A percentile compares a stretch with the other conserved stretches of the same genome.
These are phyloP conservation scores for Coemansia sp. DNA, from an alignment of 192 early-diverging fungal genomes.

Conservation along the genomic window DNA sequence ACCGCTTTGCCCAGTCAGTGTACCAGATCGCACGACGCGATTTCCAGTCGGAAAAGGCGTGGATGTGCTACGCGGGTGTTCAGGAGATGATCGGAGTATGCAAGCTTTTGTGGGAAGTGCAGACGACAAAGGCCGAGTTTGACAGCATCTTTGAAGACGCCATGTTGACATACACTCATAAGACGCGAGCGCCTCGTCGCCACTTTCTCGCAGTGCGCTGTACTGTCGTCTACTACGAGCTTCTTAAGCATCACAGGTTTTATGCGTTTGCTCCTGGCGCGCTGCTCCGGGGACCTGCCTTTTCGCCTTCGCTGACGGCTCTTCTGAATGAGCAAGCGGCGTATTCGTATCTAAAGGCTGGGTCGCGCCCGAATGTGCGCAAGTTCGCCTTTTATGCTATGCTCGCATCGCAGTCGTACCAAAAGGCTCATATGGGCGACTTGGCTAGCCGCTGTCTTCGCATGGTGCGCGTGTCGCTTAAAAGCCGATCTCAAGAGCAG, in stretches of 20 bases:
- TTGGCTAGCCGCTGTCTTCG: constrained; percentile 81
- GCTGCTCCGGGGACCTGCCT: constrained; percentile 36
- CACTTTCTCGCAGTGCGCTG: constrained; percentile 69
- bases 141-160: constrained; percentile 69
- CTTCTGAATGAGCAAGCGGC: constrained; percentile 86
- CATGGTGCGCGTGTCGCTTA: constrained; percentile 39
- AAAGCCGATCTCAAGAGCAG: not conserved
- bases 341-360: constrained; percentile 65
- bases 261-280: constrained; percentile 69
- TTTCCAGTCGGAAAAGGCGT: constrained; percentile 75
- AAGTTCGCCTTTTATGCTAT: constrained; percentile 91
- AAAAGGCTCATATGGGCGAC: constrained; percentile 68
- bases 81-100: constrained; percentile 93
- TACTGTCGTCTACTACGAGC: constrained; percentile 77
- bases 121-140: constrained; percentile 55
- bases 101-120: constrained; percentile 64
- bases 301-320: constrained; percentile 5
- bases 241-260: constrained; percentile 67
- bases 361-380: constrained; percentile 65
- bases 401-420: constrained; percentile 80
- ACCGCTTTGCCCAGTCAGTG: constrained; percentile 79
- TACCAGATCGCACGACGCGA: constrained; percentile 90
- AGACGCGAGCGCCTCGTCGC: constrained; percentile 45
- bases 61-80: constrained; percentile 72
- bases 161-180: constrained; percentile 65